Percentiles rank a stretch among this genome's conserved stretches.
These are phyloP conservation scores for Suhomyces atakaporum DNA, from an alignment of 1,139 yeast genomes.

Conservation along the genomic window DNA sequence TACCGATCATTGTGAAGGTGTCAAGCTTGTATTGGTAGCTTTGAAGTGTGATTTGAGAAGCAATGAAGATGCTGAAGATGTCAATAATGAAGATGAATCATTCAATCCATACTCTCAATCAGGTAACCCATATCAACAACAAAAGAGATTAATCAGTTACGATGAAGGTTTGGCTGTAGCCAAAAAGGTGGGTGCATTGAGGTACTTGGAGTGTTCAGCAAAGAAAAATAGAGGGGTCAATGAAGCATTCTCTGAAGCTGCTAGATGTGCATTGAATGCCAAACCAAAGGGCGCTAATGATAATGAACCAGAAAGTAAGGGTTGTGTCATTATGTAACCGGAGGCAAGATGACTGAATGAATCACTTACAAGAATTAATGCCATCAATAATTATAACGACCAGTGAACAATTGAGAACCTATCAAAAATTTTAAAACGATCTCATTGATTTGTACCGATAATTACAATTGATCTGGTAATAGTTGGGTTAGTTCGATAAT, in stretches of 20 bases:
- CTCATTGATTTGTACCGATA: no score
- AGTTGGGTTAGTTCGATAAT: no score
- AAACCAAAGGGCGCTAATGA: slow-evolving; percentile 77
- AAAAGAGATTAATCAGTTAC: slow-evolving; percentile 63
- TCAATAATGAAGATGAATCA: slow-evolving; percentile 34
- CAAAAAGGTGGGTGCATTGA: slow-evolving; percentile 77
- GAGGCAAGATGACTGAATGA: no score
- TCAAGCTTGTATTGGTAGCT: slow-evolving; percentile 89
- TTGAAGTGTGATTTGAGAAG: slow-evolving; percentile 89
- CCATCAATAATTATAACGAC: no score
- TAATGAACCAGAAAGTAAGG: slow-evolving; percentile 45
- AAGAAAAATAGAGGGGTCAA: slow-evolving; percentile 93
- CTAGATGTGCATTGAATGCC: slow-evolving; percentile 91
- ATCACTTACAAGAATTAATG: no score
- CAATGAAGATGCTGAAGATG: slow-evolving; percentile 34
- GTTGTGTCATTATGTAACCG: slow-evolving; percentile 44
- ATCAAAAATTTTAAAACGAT: no score
- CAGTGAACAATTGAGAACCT: no score
- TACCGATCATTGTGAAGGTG: slow-evolving; percentile 96
- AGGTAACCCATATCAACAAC: slow-evolving; percentile 41
- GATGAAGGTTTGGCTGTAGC: slow-evolving; percentile 89
- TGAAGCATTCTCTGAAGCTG: slow-evolving; percentile 96
- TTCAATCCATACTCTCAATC: slow-evolving; percentile 35
- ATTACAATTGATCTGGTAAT: no score
- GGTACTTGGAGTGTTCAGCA: slow-evolving; percentile 92